phyloP scores from a whole-genome alignment of 805 yeast genomes.

The Monosporozyma unispora region DNA sequence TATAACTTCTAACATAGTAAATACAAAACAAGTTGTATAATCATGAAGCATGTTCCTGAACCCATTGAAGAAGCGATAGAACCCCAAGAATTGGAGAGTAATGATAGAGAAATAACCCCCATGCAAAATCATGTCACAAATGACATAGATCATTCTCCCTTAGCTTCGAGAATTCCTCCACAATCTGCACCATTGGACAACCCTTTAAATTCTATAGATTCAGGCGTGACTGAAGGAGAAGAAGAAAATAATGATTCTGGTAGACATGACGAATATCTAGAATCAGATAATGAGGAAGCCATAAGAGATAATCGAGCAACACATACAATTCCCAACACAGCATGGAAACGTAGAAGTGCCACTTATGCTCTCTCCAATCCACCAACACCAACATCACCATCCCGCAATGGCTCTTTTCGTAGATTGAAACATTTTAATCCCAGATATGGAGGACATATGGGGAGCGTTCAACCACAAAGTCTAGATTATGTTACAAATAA shows the following conservation, averaged over 20 bases:
- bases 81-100: not conserved
- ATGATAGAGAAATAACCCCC: not conserved
- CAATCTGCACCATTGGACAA: not conserved
- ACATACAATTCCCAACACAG: conserved; percentile 27
- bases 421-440: not conserved
- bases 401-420: not conserved
- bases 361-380: not conserved
- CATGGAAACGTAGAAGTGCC: conserved; percentile 4
- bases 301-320: conserved; percentile 22
- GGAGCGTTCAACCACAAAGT: not conserved
- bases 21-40: not conserved
- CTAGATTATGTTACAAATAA: not conserved
- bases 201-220: not conserved
- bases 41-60: not conserved
- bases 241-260: not conserved
- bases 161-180: not conserved
- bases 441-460: not conserved
- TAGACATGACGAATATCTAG: not conserved
- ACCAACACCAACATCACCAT: not conserved
- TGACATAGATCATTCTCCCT: not conserved
- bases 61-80: not conserved
- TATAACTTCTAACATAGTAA: not conserved
- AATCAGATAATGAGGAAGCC: conserved; percentile 22
- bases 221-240: not conserved
- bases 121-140: not conserved